Evolutionary conservation across 2,329 filamentous ascomycete species (phyloP).

Genomic region (Cephalotrichum gorgonifer): DNA sequence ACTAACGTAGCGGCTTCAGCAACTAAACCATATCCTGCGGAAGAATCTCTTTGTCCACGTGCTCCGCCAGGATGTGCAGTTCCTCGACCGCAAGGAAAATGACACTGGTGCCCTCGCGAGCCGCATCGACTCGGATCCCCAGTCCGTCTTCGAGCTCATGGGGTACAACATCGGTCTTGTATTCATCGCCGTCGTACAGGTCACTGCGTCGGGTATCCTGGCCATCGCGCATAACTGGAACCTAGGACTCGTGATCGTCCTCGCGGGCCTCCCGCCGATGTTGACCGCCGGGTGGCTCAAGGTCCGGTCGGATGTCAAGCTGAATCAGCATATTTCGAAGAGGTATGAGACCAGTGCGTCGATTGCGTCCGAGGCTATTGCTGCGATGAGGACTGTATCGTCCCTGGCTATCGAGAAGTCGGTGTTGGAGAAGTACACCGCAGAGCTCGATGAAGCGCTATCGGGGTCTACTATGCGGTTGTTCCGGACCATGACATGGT

Average conservation of each 20-base stretch:
- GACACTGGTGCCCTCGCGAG: slow-evolving; percentile 26
- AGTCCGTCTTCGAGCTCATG: slow-evolving; percentile 32
- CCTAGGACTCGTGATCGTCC: slow-evolving; percentile 34
- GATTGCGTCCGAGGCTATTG: slow-evolving; percentile 37
- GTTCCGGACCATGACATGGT: slow-evolving; percentile 28
- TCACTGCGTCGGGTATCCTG: slow-evolving; percentile 33
- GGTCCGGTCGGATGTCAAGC: slow-evolving; percentile 35
- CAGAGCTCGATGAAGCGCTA: slow-evolving; percentile 19
- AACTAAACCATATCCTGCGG: slow-evolving; percentile 16
- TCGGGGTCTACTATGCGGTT: slow-evolving; percentile 17
- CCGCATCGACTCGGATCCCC: slow-evolving; percentile 17
- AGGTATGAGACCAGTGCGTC: slow-evolving; percentile 35
- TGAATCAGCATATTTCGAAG: slow-evolving; percentile 31
- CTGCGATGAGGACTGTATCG: slow-evolving; percentile 37
- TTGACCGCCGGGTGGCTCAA: slow-evolving; percentile 33
- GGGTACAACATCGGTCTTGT: slow-evolving; percentile 37
- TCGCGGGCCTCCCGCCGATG: slow-evolving; percentile 34
- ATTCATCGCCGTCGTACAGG: slow-evolving; percentile 31
- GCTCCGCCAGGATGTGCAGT: slow-evolving; percentile 42
- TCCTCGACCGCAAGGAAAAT: slow-evolving; percentile 28
- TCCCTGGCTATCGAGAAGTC: slow-evolving; percentile 34
- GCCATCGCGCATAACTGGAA: slow-evolving; percentile 38
- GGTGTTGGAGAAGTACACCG: slow-evolving; percentile 24
- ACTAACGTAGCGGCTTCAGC: neutral
- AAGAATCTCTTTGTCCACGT: slow-evolving; percentile 36